Evolutionary conservation across 2,329 filamentous ascomycete species (phyloP).

Genomic region (Dothidotthia symphoricarpi): DNA sequence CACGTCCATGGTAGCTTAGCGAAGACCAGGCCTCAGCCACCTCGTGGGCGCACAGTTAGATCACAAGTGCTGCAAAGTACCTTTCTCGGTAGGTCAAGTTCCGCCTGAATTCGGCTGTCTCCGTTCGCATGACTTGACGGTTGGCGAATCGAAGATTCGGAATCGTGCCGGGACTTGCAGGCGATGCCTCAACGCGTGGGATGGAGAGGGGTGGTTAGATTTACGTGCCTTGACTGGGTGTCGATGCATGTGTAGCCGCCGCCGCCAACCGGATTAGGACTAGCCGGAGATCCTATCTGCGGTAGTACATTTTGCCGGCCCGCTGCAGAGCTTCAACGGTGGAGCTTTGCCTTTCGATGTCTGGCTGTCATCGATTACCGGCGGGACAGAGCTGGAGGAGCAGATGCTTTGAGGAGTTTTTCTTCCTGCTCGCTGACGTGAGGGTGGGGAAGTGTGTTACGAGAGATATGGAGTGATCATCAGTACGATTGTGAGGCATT

Average conservation of each 20-base stretch:
- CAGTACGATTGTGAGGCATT: too few species aligned
- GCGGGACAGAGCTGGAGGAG: too few species aligned
- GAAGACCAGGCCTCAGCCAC: constrained; percentile 21
- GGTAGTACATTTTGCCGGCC: constrained; percentile 7
- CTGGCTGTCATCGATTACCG: too few species aligned
- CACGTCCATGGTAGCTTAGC: constrained; percentile 10
- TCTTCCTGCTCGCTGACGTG: too few species aligned
- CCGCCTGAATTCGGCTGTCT: constrained; percentile 20
- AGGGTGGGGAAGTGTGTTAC: too few species aligned
- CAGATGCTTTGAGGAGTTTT: too few species aligned
- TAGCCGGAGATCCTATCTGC: constrained; percentile 15
- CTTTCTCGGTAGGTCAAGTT: constrained; percentile 15
- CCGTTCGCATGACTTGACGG: constrained; percentile 38
- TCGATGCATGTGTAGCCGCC: constrained; percentile 12
- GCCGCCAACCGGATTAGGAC: constrained; percentile 6
- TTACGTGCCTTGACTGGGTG: constrained; percentile 13
- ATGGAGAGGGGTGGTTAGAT: constrained; percentile 25
- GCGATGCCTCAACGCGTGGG: constrained; percentile 27
- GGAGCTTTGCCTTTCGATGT: not conserved
- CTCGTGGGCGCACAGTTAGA: constrained; percentile 26
- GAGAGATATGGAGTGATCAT: too few species aligned
- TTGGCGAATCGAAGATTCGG: constrained; percentile 29
- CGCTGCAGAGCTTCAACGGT: constrained; percentile 1
- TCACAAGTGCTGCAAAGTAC: constrained; percentile 18
- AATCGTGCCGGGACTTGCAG: constrained; percentile 27